phyloP scores from a whole-genome alignment of 106 monocot genomes.

The Dactylorhiza incarnata region DNA sequence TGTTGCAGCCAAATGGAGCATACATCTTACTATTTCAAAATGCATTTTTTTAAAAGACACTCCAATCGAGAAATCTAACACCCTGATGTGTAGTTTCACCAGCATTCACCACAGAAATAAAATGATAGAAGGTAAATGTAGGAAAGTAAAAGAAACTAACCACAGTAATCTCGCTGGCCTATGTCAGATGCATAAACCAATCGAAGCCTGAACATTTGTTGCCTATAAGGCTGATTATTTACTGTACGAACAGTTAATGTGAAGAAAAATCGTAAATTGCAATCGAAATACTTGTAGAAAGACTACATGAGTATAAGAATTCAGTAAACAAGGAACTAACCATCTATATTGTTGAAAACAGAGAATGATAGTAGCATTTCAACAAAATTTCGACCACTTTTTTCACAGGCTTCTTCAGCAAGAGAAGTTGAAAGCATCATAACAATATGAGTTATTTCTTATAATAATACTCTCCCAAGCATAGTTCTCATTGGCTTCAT shows the following conservation, averaged over 20 bases:
- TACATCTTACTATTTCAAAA: too few relatives aligned
- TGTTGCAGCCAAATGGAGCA: too few relatives aligned
- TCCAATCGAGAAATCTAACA: too few relatives aligned
- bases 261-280: slow-evolving; percentile 2
- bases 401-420: slow-evolving; percentile 67
- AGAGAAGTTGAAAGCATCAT: slow-evolving; percentile 81
- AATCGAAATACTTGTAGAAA: slow-evolving; percentile 2
- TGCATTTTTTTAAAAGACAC: too few relatives aligned
- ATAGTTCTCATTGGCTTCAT: slow-evolving; percentile 56
- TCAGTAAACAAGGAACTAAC: slow-evolving; percentile 16
- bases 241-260: slow-evolving; percentile 87
- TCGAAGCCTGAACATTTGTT: slow-evolving; percentile 75
- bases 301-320: neutral
- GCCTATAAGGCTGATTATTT: slow-evolving; percentile 80
- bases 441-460: slow-evolving; percentile 84
- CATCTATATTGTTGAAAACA: slow-evolving; percentile 73
- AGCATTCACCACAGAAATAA: too few relatives aligned
- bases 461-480: slow-evolving; percentile 52
- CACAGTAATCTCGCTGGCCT: slow-evolving; percentile 26
- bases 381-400: slow-evolving; percentile 67
- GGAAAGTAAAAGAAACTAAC: too few relatives aligned
- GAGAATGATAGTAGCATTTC: slow-evolving; percentile 82
- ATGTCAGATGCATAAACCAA: slow-evolving; percentile 71
- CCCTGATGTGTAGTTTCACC: too few relatives aligned
- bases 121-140: too few relatives aligned